Base-by-base conservation (phyloP, 2,329 filamentous ascomycete genomes). In the Fusarium sp. region DNA sequence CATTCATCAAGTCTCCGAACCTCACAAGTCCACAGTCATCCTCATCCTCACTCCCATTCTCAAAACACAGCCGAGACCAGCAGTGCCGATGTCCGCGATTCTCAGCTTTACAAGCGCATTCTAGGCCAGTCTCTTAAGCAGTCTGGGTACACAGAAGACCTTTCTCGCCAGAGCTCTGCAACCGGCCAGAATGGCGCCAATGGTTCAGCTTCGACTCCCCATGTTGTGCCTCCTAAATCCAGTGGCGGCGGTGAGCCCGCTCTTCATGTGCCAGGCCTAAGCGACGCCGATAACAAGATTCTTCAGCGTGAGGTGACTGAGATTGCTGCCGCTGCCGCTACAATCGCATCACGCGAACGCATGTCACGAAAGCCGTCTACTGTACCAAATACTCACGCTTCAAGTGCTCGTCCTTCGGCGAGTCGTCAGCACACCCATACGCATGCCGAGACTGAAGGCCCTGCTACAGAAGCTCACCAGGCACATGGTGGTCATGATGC, bases 101-200 rank as follows among this genome's bases (percentile, higher is more conserved):
- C 93, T 42, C 91, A 94, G 73, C 84, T 98, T 30, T 98, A 98
- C 83, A 97, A 96, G 81, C 92, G 94, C 61, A 97, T 98, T 69
- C 85, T 98, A 8, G 94, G 93, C 7, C 95, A 98, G 81, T 97
- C 95, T 7, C 83, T 98, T 71, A 93, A 92, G 77, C 93, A 97
- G 76, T 91, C 93, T 66, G 95, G 94, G 2, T 82, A 97, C 45
- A 82, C 83, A n/a, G 85, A 86, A 32, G 81, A 85, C 20, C 80
- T 81, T 37, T 78, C 79, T 48, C 80, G 83, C 46, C 78, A 83
- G 64, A 74, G 78, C 33, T 84, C 85, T 30, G 72, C 75, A 40
- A 63, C 74, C n/a, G 78, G 73, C 40, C 81, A 78, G 69, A 77
- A 69, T 49, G 71, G 76, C 7, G 73, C 79, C 9, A 88, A 88